These are phyloP conservation scores for Curvularia sp. DNA, from an alignment of 2,329 filamentous ascomycete species.

Conservation along the genomic window DNA sequence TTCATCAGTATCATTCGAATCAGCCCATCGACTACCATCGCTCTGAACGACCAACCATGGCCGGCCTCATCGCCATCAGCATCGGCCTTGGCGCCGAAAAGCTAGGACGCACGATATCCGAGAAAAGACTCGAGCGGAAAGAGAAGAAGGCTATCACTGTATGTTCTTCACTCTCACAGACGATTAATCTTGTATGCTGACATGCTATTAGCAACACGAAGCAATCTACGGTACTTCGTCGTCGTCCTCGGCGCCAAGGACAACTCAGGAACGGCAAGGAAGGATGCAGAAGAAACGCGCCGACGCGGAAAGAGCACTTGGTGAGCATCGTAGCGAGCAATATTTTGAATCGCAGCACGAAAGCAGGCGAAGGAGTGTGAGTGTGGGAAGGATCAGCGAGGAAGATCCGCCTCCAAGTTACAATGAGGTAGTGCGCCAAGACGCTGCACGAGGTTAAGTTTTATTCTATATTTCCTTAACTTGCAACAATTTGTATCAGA, in stretches of 20 bases:
- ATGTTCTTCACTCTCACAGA: neutral
- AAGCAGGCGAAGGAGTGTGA: conserved; percentile 22
- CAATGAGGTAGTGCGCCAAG: conserved; percentile 18
- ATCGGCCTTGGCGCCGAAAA: conserved; percentile 33
- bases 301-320: conserved; percentile 14
- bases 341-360: conserved; percentile 9
- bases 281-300: conserved; percentile 22
- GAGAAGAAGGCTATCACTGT: conserved; percentile 35
- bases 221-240: conserved; percentile 22
- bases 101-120: conserved; percentile 30
- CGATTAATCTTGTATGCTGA: neutral
- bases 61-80: conserved; percentile 29
- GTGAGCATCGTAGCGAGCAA: conserved; percentile 19
- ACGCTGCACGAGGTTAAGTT: conserved; percentile 4
- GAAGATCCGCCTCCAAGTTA: conserved; percentile 28
- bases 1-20: neutral
- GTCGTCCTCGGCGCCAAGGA: conserved; percentile 14
- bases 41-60: conserved; percentile 21
- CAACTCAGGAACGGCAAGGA: conserved; percentile 9
- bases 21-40: conserved; percentile 5
- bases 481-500: neutral
- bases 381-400: conserved; percentile 18
- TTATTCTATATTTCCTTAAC: neutral
- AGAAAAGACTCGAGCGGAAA: conserved; percentile 33
- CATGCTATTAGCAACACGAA: conserved; percentile 24